phyloP scores from a whole-genome alignment of 495 filamentous ascomycete species.

The Cladorrhinum samala region DNA sequence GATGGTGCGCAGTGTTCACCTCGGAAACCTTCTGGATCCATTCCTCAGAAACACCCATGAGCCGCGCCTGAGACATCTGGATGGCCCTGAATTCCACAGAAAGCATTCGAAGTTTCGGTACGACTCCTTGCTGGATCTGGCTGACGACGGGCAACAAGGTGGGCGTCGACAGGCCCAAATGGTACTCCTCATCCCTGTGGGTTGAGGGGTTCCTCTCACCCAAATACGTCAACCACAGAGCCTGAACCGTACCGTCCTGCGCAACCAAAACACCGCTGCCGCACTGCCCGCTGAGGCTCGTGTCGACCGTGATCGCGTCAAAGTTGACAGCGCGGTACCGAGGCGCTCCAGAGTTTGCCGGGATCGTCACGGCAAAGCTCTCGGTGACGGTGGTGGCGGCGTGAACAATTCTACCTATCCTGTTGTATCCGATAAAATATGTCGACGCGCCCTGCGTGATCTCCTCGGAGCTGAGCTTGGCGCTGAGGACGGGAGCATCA shows the following conservation, averaged over 20 bases:
- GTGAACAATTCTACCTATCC: constrained; percentile 87
- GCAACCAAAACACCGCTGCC: constrained; percentile 89
- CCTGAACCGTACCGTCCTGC: constrained; percentile 86
- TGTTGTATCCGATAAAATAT: constrained; percentile 95
- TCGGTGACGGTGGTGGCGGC: constrained; percentile 94
- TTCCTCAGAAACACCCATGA: constrained; percentile 94
- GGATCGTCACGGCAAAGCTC: constrained; percentile 95
- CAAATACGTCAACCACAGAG: constrained; percentile 92
- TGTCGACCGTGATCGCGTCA: constrained; percentile 96
- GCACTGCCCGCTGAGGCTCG: constrained; percentile 80
- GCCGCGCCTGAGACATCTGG: constrained; percentile 94
- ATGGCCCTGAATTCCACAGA: constrained; percentile 92
- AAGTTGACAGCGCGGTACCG: constrained; percentile 93
- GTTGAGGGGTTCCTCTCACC: constrained; percentile 75
- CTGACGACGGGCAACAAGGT: constrained; percentile 77
- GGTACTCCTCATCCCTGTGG: constrained; percentile 91
- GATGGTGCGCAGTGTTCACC: constrained; percentile 84
- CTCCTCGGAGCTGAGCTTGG: constrained; percentile 68
- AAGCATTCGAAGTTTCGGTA: constrained; percentile 78
- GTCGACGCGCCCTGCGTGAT: constrained; percentile 88
- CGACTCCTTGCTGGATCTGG: constrained; percentile 72
- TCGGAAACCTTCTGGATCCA: constrained; percentile 86
- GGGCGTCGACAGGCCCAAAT: constrained; percentile 86
- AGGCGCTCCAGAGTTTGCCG: constrained; percentile 84
- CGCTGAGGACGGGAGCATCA: constrained; percentile 84